Conservation (phyloP, 169 alveolate species). For the Ichthyophthirius multifiliis region DNA sequence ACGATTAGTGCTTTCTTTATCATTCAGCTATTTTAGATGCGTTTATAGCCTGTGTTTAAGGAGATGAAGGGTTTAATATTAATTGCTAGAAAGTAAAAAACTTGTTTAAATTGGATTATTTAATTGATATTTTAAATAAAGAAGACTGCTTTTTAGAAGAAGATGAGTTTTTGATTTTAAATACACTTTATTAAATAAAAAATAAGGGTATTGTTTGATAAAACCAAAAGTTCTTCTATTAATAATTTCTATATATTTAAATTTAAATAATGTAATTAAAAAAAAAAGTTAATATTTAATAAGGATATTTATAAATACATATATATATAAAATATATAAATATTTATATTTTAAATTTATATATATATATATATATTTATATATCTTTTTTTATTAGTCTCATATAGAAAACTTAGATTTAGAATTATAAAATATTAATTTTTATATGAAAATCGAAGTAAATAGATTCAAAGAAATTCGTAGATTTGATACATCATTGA, state of each 20-base stretch:
- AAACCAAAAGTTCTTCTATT: neutral
- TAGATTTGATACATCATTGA: too few relatives aligned
- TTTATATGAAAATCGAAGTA: neutral
- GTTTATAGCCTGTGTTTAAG: neutral
- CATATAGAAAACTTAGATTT: neutral
- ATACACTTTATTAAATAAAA: too few relatives aligned
- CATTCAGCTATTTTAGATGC: neutral
- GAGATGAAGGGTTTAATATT: slow-evolving; percentile 17
- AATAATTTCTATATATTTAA: too few relatives aligned
- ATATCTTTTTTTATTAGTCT: neutral
- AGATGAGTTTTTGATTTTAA: too few relatives aligned
- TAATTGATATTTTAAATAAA: neutral
- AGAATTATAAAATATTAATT: slow-evolving; percentile 5
- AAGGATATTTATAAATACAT: too few relatives aligned
- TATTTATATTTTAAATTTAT: too few relatives aligned
- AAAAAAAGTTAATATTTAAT: too few relatives aligned
- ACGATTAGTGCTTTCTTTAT: neutral
- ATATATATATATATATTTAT: too few relatives aligned
- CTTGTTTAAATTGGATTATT: neutral
- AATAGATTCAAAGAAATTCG: slow-evolving; percentile 1
- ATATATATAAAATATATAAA: too few relatives aligned
- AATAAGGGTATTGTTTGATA: slow-evolving; percentile 13
- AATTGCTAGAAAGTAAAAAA: neutral
- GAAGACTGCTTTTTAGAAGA: neutral
- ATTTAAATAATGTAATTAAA: too few relatives aligned